These are phyloP conservation scores for Knoxdaviesia proteae DNA, from an alignment of 2,329 filamentous ascomycete species.

Conservation along the genomic window DNA sequence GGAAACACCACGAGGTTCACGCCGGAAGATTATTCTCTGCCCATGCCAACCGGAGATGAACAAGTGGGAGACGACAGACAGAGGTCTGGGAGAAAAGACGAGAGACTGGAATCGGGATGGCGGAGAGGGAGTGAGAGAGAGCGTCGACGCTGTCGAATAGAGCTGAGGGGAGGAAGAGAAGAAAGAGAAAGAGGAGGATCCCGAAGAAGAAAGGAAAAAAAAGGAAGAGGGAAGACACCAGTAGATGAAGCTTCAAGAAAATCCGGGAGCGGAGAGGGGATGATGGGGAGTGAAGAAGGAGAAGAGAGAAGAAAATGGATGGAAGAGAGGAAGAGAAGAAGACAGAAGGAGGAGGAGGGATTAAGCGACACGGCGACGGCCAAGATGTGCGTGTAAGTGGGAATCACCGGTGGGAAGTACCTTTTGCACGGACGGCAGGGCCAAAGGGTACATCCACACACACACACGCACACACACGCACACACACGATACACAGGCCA, in stretches of 20 bases:
- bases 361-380: not conserved
- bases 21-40: not conserved
- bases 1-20: not conserved
- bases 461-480: too few relatives aligned
- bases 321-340: constrained; percentile 6
- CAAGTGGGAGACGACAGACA: too few relatives aligned
- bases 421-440: too few relatives aligned
- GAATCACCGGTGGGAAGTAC: too few relatives aligned
- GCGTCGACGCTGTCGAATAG: not conserved
- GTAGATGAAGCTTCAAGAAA: constrained; percentile 17
- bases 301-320: constrained; percentile 7
- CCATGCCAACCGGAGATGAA: too few relatives aligned
- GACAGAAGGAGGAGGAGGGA: constrained; percentile 5
- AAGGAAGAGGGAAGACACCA: constrained; percentile 15
- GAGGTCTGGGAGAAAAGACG: not conserved
- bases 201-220: constrained; percentile 7
- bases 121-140: too few relatives aligned
- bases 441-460: too few relatives aligned
- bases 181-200: constrained; percentile 6
- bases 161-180: constrained; percentile 2
- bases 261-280: too few relatives aligned
- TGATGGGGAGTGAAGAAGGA: constrained; percentile 1
- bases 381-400: too few relatives aligned
- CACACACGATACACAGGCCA: too few relatives aligned
- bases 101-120: not conserved